Percentiles rank a stretch among this genome's conserved stretches.
These are phyloP conservation scores for Tricholoma flavovirens DNA, from an alignment of 768 basidiomycete genomes.

Conservation along the genomic window DNA sequence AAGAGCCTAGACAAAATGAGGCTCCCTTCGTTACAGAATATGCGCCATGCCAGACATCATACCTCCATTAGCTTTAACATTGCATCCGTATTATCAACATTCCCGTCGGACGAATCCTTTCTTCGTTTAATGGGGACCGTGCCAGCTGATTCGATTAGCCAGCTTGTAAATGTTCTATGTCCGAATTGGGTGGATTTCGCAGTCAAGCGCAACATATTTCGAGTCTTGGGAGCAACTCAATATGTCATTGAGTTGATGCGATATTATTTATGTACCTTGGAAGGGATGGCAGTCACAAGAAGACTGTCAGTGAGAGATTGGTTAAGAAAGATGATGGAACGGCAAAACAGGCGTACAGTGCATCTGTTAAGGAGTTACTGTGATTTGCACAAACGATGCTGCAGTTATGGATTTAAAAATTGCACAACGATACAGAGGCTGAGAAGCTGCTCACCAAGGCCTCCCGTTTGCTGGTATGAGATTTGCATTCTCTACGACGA, in stretches of 20 bases:
- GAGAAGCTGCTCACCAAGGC: conserved; percentile 52
- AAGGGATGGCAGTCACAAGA: conserved; percentile 68
- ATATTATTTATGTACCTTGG: conserved; percentile 37
- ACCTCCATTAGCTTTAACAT: conserved; percentile 72
- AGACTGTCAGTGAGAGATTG: conserved; percentile 46
- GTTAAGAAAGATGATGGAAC: conserved; percentile 2
- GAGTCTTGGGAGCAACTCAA: conserved; percentile 38
- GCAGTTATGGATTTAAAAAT: conserved; percentile 1
- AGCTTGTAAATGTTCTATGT: conserved; percentile 76
- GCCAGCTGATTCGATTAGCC: conserved; percentile 86
- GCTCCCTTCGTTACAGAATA: conserved; percentile 2
- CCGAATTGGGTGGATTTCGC: conserved; percentile 89
- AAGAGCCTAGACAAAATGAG: conserved; percentile 46
- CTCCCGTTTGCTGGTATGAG: conserved; percentile 65
- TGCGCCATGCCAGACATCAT: conserved; percentile 4
- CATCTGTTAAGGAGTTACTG: conserved; percentile 81
- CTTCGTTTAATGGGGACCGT: conserved; percentile 78
- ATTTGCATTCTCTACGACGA: conserved; percentile 76
- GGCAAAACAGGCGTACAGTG: conserved; percentile 48
- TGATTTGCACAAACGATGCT: conserved; percentile 87
- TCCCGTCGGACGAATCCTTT: conserved; percentile 57
- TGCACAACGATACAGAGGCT: not conserved
- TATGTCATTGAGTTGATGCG: conserved; percentile 2
- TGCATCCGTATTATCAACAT: conserved; percentile 58
- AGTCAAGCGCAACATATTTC: conserved; percentile 77